Evolutionary conservation across 129 eudicot species (phyloP), one percentile per base, ranked within the genome.

Genomic region (Lactuca saligna): DNA sequence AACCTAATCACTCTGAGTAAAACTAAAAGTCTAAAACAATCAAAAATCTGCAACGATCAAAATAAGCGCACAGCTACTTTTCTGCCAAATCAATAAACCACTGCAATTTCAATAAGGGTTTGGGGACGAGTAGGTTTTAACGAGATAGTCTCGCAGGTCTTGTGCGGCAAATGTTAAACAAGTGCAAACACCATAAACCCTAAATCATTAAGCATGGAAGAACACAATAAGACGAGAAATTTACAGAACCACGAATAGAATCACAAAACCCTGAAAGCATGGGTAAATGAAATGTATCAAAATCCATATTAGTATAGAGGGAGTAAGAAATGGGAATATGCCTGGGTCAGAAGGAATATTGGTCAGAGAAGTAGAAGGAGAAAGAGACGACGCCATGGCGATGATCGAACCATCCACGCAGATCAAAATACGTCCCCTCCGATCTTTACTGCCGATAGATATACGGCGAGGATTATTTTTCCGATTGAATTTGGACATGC

Each of bases 271-370:
- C 9, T 7, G 38, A 74, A 64, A 11, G 55, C 38, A 56, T 68
- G 6, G 16, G 8, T 50, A 13, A 17, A 32, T 6, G 32, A 16
- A 38, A 57, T 41, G 33, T 44, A 42, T 32, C 17, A 14, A 65
- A 37, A 34, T 3, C 13, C 3, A 17, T 8, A 7, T 8, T 29
- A 9, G 15, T 10, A 8, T 34, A n/a, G 54, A 55, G 16, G 6
- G 32, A 29, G 41, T 5, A 46, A 25, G 51, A 46, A 46, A 46
- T 46, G n/a, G 15, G n/a, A 17, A 70, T 37, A 57, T 69, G 77
- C 97, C 97, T 42, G 97, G 84, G 48, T 84, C 93, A 61, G 91
- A 73, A 72, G 91, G 80, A 63, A 78, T 55, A 66, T 67, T 69
- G 57, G 80, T 80, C 69, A 80, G 79, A 56, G 79, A 82, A 81